Evolutionary conservation across 805 yeast genomes (phyloP), one percentile per base, ranked within the genome.

Genomic region (Diddensiella transvaalensis): DNA sequence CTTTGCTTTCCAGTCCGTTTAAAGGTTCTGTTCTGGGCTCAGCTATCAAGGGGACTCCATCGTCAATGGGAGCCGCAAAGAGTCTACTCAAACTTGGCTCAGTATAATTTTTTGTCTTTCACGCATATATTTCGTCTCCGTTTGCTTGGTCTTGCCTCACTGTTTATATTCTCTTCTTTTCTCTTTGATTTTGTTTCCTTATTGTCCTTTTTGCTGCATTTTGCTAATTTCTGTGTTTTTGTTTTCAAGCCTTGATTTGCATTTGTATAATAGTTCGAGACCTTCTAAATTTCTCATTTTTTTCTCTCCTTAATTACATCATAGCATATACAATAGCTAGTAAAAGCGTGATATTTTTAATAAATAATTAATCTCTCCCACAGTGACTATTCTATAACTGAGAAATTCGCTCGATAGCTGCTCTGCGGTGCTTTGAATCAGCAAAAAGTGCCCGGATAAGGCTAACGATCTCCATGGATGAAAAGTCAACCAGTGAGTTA

Each of bases 391-490:
- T 13, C 13, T 13, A 26, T 8, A 13, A 26, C 32, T 19, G 15
- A 3, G 4, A 42, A 29, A 60, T 54, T 26, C 57, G 58, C 3
- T 50, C 50, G 15, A 66, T 44, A 3, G 65, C 59, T 15, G 51
- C 32, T 19, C 53, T 47, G 6, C 72, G 56, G 32, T 55, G 39
- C 11, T 61, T 62, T 1, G 65, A 56, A 17, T 67, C 71, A 2
- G 61, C 63, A 47, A 68, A 68, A 40, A 69, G 45, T 1, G 71
- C 65, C n/a, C 38, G 30, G 3, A 68, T 47, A 19, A 68, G 55
- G 2, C 51, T 37, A 13, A 56, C 53, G 29, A 68, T 55, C 56
- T 68, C 73, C 2, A 45, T 40, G 0, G 59, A 39, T 6, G 60
- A 44, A 48, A 65, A 68, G 42, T 68, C 73, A 2, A 62, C 60